Evolutionary conservation across 192 early-diverging fungal species (phyloP).

Genomic region (Coemansia sp.): DNA sequence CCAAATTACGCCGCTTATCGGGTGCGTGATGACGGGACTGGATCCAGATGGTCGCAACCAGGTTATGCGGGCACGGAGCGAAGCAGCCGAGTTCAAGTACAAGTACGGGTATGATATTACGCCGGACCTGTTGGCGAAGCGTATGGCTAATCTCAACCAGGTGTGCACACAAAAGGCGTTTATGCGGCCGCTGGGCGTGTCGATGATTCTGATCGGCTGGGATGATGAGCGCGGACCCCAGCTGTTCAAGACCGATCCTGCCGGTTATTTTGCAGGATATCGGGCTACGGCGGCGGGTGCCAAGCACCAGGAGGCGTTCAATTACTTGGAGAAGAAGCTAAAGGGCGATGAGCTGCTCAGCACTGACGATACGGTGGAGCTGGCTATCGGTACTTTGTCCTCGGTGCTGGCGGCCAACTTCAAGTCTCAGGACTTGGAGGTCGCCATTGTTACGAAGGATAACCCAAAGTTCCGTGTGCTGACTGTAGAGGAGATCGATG

Average conservation of each 20-base stretch:
- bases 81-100: conserved; percentile 98
- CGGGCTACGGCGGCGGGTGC: conserved; percentile 93
- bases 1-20: conserved; percentile 87
- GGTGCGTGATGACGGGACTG: conserved; percentile 98
- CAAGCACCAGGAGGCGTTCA: conserved; percentile 88
- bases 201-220: conserved; percentile 96
- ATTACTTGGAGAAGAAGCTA: conserved; percentile 97
- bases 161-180: conserved; percentile 99
- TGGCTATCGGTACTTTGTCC: conserved; percentile 93
- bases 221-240: conserved; percentile 97
- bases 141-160: conserved; percentile 97
- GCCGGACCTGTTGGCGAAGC: conserved; percentile 94
- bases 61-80: conserved; percentile 87
- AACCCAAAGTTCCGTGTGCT: conserved; percentile 77
- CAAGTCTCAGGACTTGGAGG: conserved; percentile 94
- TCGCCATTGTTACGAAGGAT: conserved; percentile 82
- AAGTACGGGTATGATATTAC: conserved; percentile 99
- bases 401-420: conserved; percentile 91
- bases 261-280: conserved; percentile 98
- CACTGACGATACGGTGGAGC: conserved; percentile 89
- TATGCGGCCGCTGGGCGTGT: conserved; percentile 96
- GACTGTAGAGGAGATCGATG: conserved; percentile 76
- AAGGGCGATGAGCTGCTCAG: conserved; percentile 83
- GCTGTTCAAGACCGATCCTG: conserved; percentile 97
- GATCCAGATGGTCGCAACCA: conserved; percentile 91